Base-by-base conservation (phyloP, 1,284 basidiomycete species). In the Melampsora occidentalis region DNA sequence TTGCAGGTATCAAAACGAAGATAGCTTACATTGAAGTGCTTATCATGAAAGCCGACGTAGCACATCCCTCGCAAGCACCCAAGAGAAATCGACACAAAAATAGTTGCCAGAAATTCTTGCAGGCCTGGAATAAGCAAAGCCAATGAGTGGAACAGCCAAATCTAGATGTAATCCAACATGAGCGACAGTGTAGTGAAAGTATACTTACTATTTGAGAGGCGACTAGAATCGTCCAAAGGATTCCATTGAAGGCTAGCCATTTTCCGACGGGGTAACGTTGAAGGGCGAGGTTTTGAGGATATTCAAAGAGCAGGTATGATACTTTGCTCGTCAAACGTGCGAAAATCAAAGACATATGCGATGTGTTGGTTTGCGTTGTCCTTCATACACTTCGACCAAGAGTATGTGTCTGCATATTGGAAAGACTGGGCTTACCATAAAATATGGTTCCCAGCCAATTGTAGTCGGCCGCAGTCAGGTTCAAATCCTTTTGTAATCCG, bases 31-130 rank as follows among this genome's bases (percentile, higher is more conserved):
- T 63, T 35, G 62, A 63, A 6, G 33, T 63, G 6, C 22, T 35
- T 7, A 63, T 63, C 62, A 63, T 63, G 22, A 63, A 63, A 35
- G 25, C 62, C 33, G 25, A 22, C 33, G 62, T 35, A 25, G 31
- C 22, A 35, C 62, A 63, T 28, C 25, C 62, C 33, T 63, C 62
- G 25, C 25, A 25, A 20, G 62, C 62, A 5, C 62, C 62, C 62
- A 63, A 63, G 16, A 63, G 20, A 63, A 25, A 63, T 6, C 62
- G 62, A 20, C 62, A 63, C 18, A 63, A 22, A 3, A 63, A 14
- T 31, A 63, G 10, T 35, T 63, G 62, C 18, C 22, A 20, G 18
- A 63, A 63, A 35, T 63, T 63, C 33, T 63, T 63, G 62, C 62
- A 63, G 12, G 33, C 22, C 62, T 63, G 12, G 39, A 42, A 42